These are phyloP conservation scores for Coemansia sp. DNA, from an alignment of 192 early-diverging fungal species.

Conservation along the genomic window DNA sequence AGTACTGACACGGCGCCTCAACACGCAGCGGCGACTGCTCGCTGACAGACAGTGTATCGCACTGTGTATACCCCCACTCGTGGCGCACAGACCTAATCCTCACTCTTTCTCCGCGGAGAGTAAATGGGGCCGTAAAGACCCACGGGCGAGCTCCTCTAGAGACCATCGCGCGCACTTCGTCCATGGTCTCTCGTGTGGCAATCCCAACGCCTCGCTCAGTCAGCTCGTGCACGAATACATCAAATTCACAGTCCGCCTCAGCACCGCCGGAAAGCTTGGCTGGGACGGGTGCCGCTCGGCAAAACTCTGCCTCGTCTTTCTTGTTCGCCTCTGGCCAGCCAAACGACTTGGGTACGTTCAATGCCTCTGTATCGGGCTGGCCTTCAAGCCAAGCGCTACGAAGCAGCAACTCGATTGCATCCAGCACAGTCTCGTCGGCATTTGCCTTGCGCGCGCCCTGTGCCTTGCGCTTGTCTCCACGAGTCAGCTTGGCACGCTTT, in stretches of 20 bases:
- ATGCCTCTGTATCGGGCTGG: not conserved
- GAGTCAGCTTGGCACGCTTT: conserved; percentile 35
- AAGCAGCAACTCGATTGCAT: conserved; percentile 36
- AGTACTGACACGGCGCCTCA: conserved; percentile 64
- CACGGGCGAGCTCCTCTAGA: conserved; percentile 36
- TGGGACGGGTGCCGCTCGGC: conserved; percentile 31
- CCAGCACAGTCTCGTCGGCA: conserved; percentile 42
- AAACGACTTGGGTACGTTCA: conserved; percentile 23
- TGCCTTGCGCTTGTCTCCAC: conserved; percentile 12
- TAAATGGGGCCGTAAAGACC: conserved; percentile 44
- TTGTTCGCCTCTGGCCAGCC: conserved; percentile 39
- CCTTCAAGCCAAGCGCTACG: conserved; percentile 19
- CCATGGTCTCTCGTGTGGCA: conserved; percentile 40
- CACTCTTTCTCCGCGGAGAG: conserved; percentile 41
- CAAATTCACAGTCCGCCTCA: conserved; percentile 35
- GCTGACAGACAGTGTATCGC: conserved; percentile 5
- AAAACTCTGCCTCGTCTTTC: conserved; percentile 33
- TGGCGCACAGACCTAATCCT: conserved; percentile 43
- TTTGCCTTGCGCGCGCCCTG: conserved; percentile 28
- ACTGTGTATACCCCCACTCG: conserved; percentile 55
- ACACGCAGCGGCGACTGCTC: conserved; percentile 39
- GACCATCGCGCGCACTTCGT: conserved; percentile 31
- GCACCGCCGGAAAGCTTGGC: conserved; percentile 44
- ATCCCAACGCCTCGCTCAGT: conserved; percentile 46
- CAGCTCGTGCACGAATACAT: conserved; percentile 45